Evolutionary conservation across 192 early-diverging fungal species (phyloP).

Genomic region (Bifiguratus adelaidae): DNA sequence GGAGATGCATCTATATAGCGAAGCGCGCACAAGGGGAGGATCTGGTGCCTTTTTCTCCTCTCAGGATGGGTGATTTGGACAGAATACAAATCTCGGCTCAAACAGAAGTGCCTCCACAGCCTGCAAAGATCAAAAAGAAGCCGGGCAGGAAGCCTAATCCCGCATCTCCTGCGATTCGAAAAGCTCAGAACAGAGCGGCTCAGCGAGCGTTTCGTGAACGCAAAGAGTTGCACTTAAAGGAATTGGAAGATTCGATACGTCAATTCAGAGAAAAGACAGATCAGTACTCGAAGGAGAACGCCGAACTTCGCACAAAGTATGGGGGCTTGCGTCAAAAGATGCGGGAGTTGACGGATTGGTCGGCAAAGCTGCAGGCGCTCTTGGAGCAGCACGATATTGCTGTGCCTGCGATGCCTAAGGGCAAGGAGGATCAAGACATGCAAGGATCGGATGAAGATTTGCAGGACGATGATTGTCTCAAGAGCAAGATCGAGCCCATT

Average conservation of each 20-base stretch:
- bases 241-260: constrained; percentile 64
- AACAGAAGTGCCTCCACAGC: not conserved
- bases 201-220: constrained; percentile 86
- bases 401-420: no score
- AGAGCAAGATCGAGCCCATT: no score
- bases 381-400: constrained; percentile 20
- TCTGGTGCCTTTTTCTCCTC: no score
- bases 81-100: no score
- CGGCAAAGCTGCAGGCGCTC: constrained; percentile 29
- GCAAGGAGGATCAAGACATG: no score
- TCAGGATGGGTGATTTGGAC: no score
- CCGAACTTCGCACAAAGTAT: constrained; percentile 16
- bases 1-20: no score
- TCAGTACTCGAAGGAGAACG: constrained; percentile 23
- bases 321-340: constrained; percentile 29
- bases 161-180: constrained; percentile 40
- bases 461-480: no score
- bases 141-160: constrained; percentile 48
- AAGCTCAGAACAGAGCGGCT: constrained; percentile 79
- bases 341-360: constrained; percentile 29
- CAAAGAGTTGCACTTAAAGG: constrained; percentile 63
- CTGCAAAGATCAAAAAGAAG: constrained; percentile 35
- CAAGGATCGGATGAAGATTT: no score
- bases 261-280: constrained; percentile 49
- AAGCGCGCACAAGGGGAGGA: no score